Evolutionary conservation across 352 stramenopile species (phyloP), one percentile per base, ranked within the genome.

Genomic region (Pythium phragmitis): DNA sequence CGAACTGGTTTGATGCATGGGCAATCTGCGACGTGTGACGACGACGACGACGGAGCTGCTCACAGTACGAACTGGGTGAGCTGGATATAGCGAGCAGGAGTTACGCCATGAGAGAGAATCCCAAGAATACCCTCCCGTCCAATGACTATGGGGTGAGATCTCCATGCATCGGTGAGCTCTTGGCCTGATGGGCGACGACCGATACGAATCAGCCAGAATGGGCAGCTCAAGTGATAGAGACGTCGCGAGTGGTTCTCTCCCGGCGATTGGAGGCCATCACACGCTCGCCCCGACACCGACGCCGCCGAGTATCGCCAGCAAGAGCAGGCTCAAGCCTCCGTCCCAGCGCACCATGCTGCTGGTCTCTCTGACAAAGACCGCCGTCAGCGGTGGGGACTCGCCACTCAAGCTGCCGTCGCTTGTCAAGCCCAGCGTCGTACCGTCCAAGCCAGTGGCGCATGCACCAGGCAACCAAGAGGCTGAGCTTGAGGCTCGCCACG

Each of bases 251-350:
- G 21, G 46, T 13, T 56, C 41, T 28, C 46, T 63, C 12, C 57
- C 50, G 21, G 41, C 60, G 26, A 67, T 67, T 34, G 42, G 14
- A 13, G 19, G 12, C 8, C n/a, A 17, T 17, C 42, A 48, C n/a
- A 9, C 11, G 12, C 49, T 58, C 33, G 53, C 39, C 21, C 53
- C 55, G 14, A 59, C 48, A 53, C 46, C 62, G 3, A 17, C 51
- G 19, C 51, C 60, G 14, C 49, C 53, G 3, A 16, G 1, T 16
- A 37, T 57, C 3, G 33, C 26, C 45, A 45, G 21, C 30, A 65
- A 60, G 34, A 69, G 63, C 57, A 69, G 59, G 34, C 63, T 69
- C 56, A 69, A 69, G 63, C 55, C 63, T 4, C 63, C 63, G 16
- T 57, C 63, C 30, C 63, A 69, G 36, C 55, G 63, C 21, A 34